phyloP scores from a whole-genome alignment of 495 filamentous ascomycete species.

The Hypoxylon rickii region DNA sequence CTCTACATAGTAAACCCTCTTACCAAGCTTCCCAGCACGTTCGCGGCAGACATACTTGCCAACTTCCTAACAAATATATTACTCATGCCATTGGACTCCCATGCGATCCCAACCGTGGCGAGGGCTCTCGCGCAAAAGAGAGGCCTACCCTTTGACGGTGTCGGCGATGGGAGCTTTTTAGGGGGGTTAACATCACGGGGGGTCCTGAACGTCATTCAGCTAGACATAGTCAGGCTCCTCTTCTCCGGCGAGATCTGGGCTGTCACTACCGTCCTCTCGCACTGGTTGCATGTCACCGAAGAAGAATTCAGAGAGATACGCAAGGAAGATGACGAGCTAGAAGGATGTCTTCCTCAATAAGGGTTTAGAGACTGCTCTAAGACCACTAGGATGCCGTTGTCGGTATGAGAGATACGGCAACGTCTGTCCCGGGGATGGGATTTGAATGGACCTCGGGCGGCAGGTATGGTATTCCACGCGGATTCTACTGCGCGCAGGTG shows the following conservation, averaged over 20 bases:
- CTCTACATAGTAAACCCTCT: conserved; percentile 46
- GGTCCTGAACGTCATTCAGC: conserved; percentile 40
- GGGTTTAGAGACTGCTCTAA: neutral
- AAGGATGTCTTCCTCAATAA: neutral
- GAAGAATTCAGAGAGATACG: conserved; percentile 45
- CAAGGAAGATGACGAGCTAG: conserved; percentile 17
- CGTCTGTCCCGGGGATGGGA: neutral
- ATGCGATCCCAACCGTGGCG: conserved; percentile 36
- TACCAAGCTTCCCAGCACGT: conserved; percentile 39
- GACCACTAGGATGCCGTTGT: no score
- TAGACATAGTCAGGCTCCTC: conserved; percentile 41
- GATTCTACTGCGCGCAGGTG: no score
- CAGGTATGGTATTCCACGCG: neutral
- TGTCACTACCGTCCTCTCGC: conserved; percentile 34
- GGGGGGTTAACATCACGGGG: conserved; percentile 27
- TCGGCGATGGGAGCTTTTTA: conserved; percentile 24
- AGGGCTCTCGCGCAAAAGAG: conserved; percentile 31
- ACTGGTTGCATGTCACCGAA: conserved; percentile 37
- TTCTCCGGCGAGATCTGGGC: conserved; percentile 42
- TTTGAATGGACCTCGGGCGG: neutral
- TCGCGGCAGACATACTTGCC: conserved; percentile 46
- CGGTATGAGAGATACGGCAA: no score
- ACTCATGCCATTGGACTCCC: conserved; percentile 39
- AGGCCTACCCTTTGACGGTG: conserved; percentile 29
- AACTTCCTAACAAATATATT: conserved; percentile 37